Conservation (phyloP, 768 basidiomycete genomes). For the Scleroderma bovista region DNA sequence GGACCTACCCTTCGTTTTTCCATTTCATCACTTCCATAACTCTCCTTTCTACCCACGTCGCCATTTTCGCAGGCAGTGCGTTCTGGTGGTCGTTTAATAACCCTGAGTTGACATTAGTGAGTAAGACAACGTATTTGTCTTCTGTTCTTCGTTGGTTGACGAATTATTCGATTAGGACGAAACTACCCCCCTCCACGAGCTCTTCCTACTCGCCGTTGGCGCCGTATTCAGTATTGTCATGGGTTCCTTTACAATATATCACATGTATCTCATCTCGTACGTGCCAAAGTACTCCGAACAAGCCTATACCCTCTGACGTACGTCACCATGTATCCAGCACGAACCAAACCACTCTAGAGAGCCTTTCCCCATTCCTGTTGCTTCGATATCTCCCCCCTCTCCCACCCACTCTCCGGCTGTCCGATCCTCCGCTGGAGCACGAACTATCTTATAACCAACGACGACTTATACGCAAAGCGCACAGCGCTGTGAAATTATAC, state of each 20-base stretch:
- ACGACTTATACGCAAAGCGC: constrained; percentile 57
- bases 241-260: constrained; percentile 73
- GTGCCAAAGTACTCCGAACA: constrained; percentile 21
- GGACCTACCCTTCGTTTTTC: constrained; percentile 80
- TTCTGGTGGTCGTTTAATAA: constrained; percentile 64
- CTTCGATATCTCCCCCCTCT: constrained; percentile 66
- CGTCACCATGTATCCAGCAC: constrained; percentile 39
- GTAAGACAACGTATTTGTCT: constrained; percentile 17
- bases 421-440: constrained; percentile 67
- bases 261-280: constrained; percentile 70
- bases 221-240: constrained; percentile 57
- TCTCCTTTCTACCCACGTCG: constrained; percentile 57
- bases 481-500: constrained; percentile 56
- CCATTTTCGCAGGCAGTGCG: constrained; percentile 45
- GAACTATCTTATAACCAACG: constrained; percentile 66
- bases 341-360: constrained; percentile 83
- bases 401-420: constrained; percentile 43
- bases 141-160: background rate
- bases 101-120: constrained; percentile 50
- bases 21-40: constrained; percentile 68
- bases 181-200: constrained; percentile 63
- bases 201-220: constrained; percentile 57
- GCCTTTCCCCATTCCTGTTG: constrained; percentile 68
- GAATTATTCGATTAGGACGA: constrained; percentile 42
- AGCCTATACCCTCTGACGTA: background rate